Base-by-base conservation (phyloP, 2,329 filamentous ascomycete species). In the Onygenales sp. region DNA sequence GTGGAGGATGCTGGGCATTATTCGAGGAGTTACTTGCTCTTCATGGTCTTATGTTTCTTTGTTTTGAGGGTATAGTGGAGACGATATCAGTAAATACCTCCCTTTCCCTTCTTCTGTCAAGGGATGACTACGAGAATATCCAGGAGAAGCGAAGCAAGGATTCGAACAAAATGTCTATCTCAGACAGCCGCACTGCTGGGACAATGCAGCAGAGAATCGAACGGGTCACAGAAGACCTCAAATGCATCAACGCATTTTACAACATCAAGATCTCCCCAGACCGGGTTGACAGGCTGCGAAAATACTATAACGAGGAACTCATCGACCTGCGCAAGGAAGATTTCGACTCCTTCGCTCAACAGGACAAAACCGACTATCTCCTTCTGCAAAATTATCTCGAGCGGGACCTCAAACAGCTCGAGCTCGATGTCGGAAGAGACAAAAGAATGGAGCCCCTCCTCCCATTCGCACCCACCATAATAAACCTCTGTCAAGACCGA, bases 201-300 rank as follows among this genome's bases (percentile, higher is more conserved):
- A 64, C 62, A 2, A 69, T 76, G 60, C 57, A 64, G 36, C 70
- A 76, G 42, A 69, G 72, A 21, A 71, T 79, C 11, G 61, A 68
- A 8, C 71, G 75, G 7, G 67, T 80, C 3, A 62, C 61, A 2
- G 65, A 67, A 36, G 79, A 82, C 53, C 55, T 78, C 2, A 56
- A 64, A 6, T 73, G 79, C n/a, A 64, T 82, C 2, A 62, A 71
- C 7, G 63, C 62, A 1, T 80, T 77, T 59, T 79, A 79, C 64
- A 74, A 72, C 49, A 71, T 81, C 55, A 63, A 64, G 0, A 69
- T 75, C 40, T 79, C 78, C 0, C 58, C 66, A 0, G 63, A 61
- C 1, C 70, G 77, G 0, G 65, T 68, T 47, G 48, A 63, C 4
- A 69, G 71, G 1, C 59, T 81, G 0, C 55, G 66, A 1, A 54